Base-by-base conservation (phyloP, 768 basidiomycete species). In the Ephemerocybe angulata region DNA sequence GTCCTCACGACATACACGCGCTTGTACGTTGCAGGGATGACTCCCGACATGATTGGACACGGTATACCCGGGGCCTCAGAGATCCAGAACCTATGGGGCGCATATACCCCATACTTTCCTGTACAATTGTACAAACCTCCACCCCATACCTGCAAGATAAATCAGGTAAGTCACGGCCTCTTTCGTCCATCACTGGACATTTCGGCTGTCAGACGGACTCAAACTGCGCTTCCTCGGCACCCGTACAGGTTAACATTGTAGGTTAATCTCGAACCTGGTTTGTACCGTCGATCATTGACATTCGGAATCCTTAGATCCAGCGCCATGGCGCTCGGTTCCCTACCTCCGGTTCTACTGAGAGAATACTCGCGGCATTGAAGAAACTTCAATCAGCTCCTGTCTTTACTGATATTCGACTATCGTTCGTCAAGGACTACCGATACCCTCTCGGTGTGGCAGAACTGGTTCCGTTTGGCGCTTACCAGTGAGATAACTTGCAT, bases 261-360 rank as follows among this genome's bases (percentile, higher is more conserved):
- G 57, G 83, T 67, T 29, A 7, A 33, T 46, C 6, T 44, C 30
- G 11, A 33, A 21, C 31, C 27, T 33, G n/a, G 21, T 10, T 25
- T 28, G 30, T 24, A 48, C 31, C 22, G 33, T 37, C 38, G 27
- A 37, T 25, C 37, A 51, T 24, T 47, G 33, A 15, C 46, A 55
- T 1, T 40, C 38, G 21, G 11, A 6, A 40, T 25, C 29, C 19
- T 22, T 29, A 92, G 90, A 72, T 94, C 8, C 86, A 92, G 69
- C 76, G 91, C 11, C 91, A 94, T 62, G 90, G 90, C 2, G 83
- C 88, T 1, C 82, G 91, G 29, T 92, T 77, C 61, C 91, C 91
- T 0, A 92, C 90, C 0, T 59, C 64, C 0, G 73, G 75, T 1
- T 76, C 80, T 11, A 65, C 75, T 1, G 59, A 62, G 10, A 53